Conservation (phyloP, 2,329 filamentous ascomycete species). For the Phaeophleospora eucalypticola region DNA sequence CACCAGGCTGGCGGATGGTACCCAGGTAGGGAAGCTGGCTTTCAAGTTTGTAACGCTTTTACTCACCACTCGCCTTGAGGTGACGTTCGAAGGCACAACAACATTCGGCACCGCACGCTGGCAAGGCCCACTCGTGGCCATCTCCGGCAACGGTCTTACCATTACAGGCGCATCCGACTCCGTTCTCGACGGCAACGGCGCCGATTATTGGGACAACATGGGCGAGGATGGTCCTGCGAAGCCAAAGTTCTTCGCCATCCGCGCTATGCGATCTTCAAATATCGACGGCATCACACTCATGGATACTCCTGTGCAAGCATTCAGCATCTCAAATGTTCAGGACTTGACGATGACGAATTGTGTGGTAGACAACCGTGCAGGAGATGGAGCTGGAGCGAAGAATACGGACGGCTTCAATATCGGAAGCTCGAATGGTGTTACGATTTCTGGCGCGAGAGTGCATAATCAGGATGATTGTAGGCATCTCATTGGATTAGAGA, state of each 20-base stretch:
- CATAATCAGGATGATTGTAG: constrained; percentile 32
- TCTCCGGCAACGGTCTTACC: constrained; percentile 54
- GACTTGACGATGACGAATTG: constrained; percentile 47
- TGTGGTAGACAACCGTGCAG: constrained; percentile 26
- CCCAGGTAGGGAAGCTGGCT: constrained; percentile 41
- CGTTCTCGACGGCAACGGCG: constrained; percentile 54
- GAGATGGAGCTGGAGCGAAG: constrained; percentile 36
- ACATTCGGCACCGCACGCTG: constrained; percentile 64
- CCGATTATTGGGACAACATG: constrained; percentile 58
- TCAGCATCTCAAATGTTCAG: constrained; percentile 43
- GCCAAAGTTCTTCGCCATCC: constrained; percentile 60
- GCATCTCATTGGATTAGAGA: no score
- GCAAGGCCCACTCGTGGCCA: constrained; percentile 58
- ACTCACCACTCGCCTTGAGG: constrained; percentile 28
- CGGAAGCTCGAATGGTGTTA: constrained; percentile 19
- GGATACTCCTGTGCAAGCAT: constrained; percentile 54
- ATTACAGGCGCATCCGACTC: constrained; percentile 50
- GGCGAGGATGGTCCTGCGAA: constrained; percentile 59
- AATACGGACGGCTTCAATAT: constrained; percentile 33
- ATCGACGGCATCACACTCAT: constrained; percentile 50
- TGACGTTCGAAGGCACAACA: constrained; percentile 62
- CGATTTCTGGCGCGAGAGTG: constrained; percentile 24
- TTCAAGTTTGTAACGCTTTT: not conserved
- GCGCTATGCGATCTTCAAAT: constrained; percentile 48
- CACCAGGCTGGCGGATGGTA: constrained; percentile 35